These are phyloP conservation scores for Boechera divaricarpa DNA, from an alignment of 345 rosid species.

Conservation along the genomic window DNA sequence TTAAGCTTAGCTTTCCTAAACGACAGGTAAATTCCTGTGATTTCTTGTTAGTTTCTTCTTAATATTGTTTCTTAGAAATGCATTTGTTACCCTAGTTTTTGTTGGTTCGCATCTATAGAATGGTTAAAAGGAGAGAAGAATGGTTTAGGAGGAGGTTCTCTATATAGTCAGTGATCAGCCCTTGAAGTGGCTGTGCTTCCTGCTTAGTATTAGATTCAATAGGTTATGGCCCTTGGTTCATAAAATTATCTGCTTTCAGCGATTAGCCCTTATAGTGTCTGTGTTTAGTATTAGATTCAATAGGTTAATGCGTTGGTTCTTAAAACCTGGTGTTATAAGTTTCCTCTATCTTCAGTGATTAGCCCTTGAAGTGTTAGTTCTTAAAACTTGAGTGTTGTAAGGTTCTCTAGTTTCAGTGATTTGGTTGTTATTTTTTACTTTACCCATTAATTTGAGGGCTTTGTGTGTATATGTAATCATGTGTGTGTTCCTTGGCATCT, in stretches of 20 bases:
- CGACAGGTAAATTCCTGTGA: conserved; percentile 39
- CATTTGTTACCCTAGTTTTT: not conserved
- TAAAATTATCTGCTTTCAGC: not conserved
- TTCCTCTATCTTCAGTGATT: conserved; percentile 10
- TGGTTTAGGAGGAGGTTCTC: not conserved
- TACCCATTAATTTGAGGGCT: not conserved
- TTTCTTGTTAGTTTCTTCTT: not conserved
- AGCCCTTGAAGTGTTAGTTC: not conserved
- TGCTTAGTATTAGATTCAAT: conserved; percentile 3
- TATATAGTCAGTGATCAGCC: not conserved
- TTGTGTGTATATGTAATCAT: not conserved
- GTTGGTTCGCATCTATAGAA: conserved; percentile 2
- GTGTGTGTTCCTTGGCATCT: conserved; percentile 12
- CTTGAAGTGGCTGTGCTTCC: not conserved
- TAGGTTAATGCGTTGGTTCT: not conserved
- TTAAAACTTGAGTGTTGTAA: not conserved
- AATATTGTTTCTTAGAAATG: not conserved
- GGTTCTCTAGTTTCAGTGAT: not conserved
- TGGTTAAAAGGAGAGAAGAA: not conserved
- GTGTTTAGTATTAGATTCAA: conserved; percentile 4
- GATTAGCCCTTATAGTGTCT: not conserved
- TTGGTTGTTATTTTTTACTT: not conserved
- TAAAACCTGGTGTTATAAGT: not conserved
- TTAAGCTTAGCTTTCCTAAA: conserved; percentile 48
- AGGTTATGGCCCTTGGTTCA: not conserved